These are phyloP conservation scores for Orbilia quercus DNA, from an alignment of 2,329 filamentous ascomycete species.

Conservation along the genomic window DNA sequence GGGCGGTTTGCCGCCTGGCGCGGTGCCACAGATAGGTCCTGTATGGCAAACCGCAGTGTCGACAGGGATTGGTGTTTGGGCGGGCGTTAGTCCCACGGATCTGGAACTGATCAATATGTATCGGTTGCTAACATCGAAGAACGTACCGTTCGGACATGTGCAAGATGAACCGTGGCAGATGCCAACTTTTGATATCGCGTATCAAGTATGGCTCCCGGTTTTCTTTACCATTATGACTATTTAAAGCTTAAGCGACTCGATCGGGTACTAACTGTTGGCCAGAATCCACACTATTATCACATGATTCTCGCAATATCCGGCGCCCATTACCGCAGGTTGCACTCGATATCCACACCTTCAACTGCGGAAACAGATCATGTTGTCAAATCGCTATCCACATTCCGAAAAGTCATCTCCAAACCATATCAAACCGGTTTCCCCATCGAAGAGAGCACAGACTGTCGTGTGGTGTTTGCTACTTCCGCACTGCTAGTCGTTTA, in stretches of 20 bases:
- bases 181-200: constrained; percentile 6
- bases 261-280: no score
- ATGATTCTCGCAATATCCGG: constrained; percentile 6
- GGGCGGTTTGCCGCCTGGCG: neutral
- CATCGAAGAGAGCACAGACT: neutral
- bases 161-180: constrained; percentile 9
- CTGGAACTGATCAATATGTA: constrained; percentile 12
- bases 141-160: neutral
- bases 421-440: constrained; percentile 14
- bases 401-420: constrained; percentile 2
- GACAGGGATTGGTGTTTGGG: neutral
- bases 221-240: no score
- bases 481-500: neutral
- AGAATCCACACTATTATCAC: constrained; percentile 16
- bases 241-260: no score
- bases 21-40: neutral
- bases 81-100: neutral
- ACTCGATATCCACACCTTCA: neutral
- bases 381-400: neutral
- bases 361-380: constrained; percentile 2
- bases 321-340: constrained; percentile 1
- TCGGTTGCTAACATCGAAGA: constrained; percentile 1
- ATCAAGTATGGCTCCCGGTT: neutral
- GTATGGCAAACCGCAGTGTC: constrained; percentile 1
- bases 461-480: constrained; percentile 3